Percentiles rank a stretch among this genome's conserved stretches.
phyloP scores from a whole-genome alignment of 495 filamentous ascomycete genomes.

The Neurospora sp. region DNA sequence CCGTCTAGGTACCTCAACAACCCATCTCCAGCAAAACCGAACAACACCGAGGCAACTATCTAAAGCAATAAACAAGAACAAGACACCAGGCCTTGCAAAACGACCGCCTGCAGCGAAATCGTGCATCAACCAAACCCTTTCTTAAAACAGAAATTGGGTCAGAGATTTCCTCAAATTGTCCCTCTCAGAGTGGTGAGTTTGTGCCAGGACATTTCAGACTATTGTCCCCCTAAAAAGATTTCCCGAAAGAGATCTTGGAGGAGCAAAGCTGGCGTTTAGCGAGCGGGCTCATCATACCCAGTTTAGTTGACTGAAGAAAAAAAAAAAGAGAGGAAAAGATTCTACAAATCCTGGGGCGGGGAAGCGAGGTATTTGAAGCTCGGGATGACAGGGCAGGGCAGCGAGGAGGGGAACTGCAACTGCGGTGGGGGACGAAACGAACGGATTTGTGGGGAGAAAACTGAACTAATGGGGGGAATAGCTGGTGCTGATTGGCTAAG shows the following conservation, averaged over 20 bases:
- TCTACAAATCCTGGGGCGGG: too few relatives aligned
- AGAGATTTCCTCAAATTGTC: slow-evolving; percentile 47
- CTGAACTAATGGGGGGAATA: neutral
- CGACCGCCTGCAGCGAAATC: slow-evolving; percentile 7
- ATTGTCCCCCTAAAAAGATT: slow-evolving; percentile 25
- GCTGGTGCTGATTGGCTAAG: neutral
- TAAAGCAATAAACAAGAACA: neutral
- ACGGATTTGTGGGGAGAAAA: neutral
- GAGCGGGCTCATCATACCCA: slow-evolving; percentile 45
- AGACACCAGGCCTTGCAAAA: slow-evolving; percentile 1
- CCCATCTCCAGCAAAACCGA: too few relatives aligned
- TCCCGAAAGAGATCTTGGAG: slow-evolving; percentile 18
- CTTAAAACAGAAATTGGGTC: slow-evolving; percentile 30
- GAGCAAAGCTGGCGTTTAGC: slow-evolving; percentile 22
- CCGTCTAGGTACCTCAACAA: too few relatives aligned
- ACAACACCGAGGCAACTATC: neutral
- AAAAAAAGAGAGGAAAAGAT: slow-evolving; percentile 10
- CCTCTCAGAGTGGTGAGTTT: slow-evolving; percentile 43
- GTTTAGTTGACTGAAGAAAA: slow-evolving; percentile 46
- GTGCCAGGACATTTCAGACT: slow-evolving; percentile 46
- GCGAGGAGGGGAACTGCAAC: neutral
- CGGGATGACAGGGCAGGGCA: neutral
- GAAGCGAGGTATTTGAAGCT: too few relatives aligned
- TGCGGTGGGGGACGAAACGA: slow-evolving; percentile 1
- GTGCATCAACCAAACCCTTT: slow-evolving; percentile 24